Conservation (phyloP, 768 basidiomycete species). For the Xerocomus potaroensis region DNA sequence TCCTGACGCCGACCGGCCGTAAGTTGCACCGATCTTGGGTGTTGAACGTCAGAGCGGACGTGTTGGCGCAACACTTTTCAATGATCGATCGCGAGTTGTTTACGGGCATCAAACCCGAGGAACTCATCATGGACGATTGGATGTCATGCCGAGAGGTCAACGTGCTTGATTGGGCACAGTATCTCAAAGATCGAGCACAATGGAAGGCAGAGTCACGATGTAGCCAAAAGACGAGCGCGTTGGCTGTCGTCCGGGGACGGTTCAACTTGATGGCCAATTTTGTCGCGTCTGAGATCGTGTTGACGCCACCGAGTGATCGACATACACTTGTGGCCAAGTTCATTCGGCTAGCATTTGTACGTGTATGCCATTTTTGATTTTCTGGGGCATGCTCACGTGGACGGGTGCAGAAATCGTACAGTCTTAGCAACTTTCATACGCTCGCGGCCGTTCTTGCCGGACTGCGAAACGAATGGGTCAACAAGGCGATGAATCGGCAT, state of each 20-base stretch:
- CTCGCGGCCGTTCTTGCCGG: slow-evolving; percentile 78
- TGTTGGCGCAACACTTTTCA: slow-evolving; percentile 71
- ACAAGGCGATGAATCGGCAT: slow-evolving; percentile 58
- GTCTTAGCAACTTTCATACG: slow-evolving; percentile 71
- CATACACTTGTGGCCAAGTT: slow-evolving; percentile 69
- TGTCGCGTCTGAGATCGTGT: slow-evolving; percentile 72
- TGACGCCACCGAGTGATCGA: slow-evolving; percentile 66
- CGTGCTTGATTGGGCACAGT: slow-evolving; percentile 80
- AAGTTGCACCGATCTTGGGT: slow-evolving; percentile 70
- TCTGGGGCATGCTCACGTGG: no score
- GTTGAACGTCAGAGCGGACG: slow-evolving; percentile 54
- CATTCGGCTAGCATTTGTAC: slow-evolving; percentile 80
- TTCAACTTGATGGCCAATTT: slow-evolving; percentile 86
- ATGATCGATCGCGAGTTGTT: slow-evolving; percentile 89
- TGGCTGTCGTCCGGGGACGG: slow-evolving; percentile 71
- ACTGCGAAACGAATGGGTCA: slow-evolving; percentile 65
- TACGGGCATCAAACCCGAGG: slow-evolving; percentile 81
- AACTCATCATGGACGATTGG: slow-evolving; percentile 76
- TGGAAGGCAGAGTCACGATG: slow-evolving; percentile 60
- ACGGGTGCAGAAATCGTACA: slow-evolving; percentile 77
- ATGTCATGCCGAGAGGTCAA: slow-evolving; percentile 56
- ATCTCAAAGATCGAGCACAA: slow-evolving; percentile 67
- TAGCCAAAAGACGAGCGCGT: slow-evolving; percentile 61
- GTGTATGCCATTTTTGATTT: no score
- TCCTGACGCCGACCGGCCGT: slow-evolving; percentile 34